Conservation (phyloP, 1,284 basidiomycete genomes). For the Rhodotorula sp. region DNA sequence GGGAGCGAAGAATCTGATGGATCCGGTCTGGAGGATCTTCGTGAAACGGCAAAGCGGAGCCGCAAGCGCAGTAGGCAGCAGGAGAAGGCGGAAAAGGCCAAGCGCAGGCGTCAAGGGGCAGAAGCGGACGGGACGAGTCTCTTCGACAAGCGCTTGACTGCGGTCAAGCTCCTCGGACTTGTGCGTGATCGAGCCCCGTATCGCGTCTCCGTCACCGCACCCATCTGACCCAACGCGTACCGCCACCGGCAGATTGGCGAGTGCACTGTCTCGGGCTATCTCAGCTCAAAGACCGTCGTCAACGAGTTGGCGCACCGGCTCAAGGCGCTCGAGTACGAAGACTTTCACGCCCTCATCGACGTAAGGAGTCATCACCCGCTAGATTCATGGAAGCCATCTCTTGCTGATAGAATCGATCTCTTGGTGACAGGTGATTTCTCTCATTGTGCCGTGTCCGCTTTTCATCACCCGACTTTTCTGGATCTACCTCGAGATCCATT, state of each 20-base stretch:
- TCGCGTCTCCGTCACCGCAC: too few species aligned
- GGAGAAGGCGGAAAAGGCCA: neutral
- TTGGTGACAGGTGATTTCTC: neutral
- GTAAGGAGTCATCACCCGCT: neutral
- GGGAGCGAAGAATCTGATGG: neutral
- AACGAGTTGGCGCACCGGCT: constrained; percentile 17
- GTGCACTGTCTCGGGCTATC: constrained; percentile 4
- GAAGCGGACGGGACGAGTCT: constrained; percentile 17
- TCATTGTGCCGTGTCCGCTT: neutral
- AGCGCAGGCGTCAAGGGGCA: neutral
- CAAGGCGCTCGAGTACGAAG: constrained; percentile 5
- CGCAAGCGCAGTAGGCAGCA: neutral
- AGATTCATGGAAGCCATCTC: neutral
- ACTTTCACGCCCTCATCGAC: constrained; percentile 14
- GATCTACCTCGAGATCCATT: constrained; percentile 23
- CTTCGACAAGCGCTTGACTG: constrained; percentile 16
- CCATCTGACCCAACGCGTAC: neutral
- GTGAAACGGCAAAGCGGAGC: neutral
- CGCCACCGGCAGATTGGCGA: constrained; percentile 3
- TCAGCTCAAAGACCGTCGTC: neutral
- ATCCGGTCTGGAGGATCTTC: neutral
- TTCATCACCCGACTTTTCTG: constrained; percentile 15
- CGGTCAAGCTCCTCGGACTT: constrained; percentile 10
- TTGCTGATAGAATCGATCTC: neutral
- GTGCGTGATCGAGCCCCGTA: neutral